Evolutionary conservation across 176 grass and related monocot species (phyloP).

Genomic region (Cymbopogon citratus): DNA sequence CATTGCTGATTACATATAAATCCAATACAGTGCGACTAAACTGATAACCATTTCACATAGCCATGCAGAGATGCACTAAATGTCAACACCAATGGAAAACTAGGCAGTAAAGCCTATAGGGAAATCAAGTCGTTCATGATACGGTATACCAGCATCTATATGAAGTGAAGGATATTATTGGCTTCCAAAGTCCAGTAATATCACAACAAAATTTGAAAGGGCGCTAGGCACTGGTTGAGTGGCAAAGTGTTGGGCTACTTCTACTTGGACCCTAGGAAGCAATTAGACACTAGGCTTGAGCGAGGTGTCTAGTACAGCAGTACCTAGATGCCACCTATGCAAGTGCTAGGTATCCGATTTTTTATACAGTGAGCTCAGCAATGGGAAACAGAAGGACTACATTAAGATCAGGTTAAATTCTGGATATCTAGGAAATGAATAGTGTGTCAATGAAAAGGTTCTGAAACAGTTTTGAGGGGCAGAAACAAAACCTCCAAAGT

Average conservation of each 20-base stretch:
- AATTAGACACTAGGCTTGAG: background rate
- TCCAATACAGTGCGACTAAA: background rate
- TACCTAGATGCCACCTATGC: background rate
- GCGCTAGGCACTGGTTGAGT: background rate
- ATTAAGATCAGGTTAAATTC: background rate
- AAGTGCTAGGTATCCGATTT: background rate
- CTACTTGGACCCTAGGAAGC: background rate
- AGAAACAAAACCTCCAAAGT: background rate
- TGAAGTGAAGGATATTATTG: background rate
- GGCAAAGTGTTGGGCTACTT: background rate
- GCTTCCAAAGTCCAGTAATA: constrained; percentile 1
- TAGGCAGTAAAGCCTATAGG: background rate
- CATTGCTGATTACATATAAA: background rate
- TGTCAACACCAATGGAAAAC: background rate
- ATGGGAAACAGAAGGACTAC: background rate
- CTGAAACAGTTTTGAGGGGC: background rate
- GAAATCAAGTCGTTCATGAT: background rate
- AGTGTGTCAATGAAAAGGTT: background rate
- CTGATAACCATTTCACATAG: background rate
- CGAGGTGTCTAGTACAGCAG: background rate
- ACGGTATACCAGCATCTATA: background rate
- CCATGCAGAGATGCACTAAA: background rate
- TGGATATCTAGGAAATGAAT: constrained; percentile 17
- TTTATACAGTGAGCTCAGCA: background rate
- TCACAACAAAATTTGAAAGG: background rate